Evolutionary conservation across 2,329 filamentous ascomycete species (phyloP), one percentile per base, ranked within the genome.

Genomic region (Chrysosporium queenslandicum): DNA sequence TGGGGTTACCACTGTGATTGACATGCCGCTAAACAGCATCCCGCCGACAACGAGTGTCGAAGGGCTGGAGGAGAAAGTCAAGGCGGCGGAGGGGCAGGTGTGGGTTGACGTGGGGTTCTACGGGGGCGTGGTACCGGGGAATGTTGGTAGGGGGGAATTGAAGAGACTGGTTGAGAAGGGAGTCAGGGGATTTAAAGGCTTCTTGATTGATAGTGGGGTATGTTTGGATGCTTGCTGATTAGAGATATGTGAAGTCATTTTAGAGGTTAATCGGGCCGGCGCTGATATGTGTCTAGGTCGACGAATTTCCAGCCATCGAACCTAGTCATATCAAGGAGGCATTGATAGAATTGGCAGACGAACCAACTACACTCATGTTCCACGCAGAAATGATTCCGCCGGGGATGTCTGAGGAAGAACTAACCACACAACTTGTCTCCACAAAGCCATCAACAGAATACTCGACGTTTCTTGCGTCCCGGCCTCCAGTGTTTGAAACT

Each of bases 61-160:
- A 16, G 87, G 86, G 5, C 78, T 98, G 59, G 76, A 85, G 56
- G 86, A 88, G 73, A 98, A 98, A 75, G 75, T 95, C 43, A 78
- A 80, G 25, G 92, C 92, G 21, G 88, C 88, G 37, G 71, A 79
- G 56, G 88, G 86, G 30, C 85, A 97, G 71, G 95, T 91, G 71
- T 98, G 91, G 91, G 88, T 97, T 23, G 92, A 97, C 62, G 90
- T 97, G n/a, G 92, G 89, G 27, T 97, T 98, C 70, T 97, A 97
- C 66, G 92, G 92, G 23, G 92, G 92, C 29, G 82, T 97, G 36
- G 82, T 98, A 45, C 92, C 92, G 2, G 92, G 91, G 1, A 98
- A 98, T 64, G 79, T 83, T 11, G 49, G 49, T 2, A 43, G n/a
- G 2, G 69, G 78, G 9, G 82, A 97, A 63, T 72, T 98, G 52